Base-by-base conservation (phyloP, 768 basidiomycete species). In the Russula brevipes region DNA sequence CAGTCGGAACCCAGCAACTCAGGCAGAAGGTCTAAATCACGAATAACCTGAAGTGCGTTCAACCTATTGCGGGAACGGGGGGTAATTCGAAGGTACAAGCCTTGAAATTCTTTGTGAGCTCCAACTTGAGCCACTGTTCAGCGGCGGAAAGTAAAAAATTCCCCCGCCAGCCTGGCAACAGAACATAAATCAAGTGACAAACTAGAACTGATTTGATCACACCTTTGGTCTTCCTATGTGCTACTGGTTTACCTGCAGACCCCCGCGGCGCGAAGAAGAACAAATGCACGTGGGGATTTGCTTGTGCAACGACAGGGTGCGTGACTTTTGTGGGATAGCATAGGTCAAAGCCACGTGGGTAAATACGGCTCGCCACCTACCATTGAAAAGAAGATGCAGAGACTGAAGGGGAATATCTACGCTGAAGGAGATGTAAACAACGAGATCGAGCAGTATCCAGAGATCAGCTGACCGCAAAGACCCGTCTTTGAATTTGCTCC, bases 41-140 rank as follows among this genome's bases (percentile, higher is more conserved):
- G 88, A 62, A 99, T 99, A 55, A 98, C 80, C 81, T 86, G 67
- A 44, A 62, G 54, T n/a, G 59, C 69, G 51, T 55, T 50, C 16
- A 52, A 39, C 47, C 54, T 24, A 44, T 50, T 19, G 47, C 42
- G 38, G 57, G 39, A 44, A 57, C 54, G 9, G 31, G 60, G 30
- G 19, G 19, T 45, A 41, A 52, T 71, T 44, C 60, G 33, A 42
- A 49, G 24, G 5, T 35, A 60, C 59, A 24, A 33, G 78, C 91
- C 77, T 91, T 94, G 81, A 96, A 95, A 71, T 98, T 97, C 79
- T 98, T 98, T 4, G 93, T 91, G 12, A 99, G 78, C 72, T 98
- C 96, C 47, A 97, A 83, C 73, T 98, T 98, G 64, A 97, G 79
- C 85, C 91, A 94, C 68, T 96, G 94, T 73, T 98, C 94, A 4